Evolutionary conservation across 331 rosid species (phyloP).

Genomic region (Saraca asoca): DNA sequence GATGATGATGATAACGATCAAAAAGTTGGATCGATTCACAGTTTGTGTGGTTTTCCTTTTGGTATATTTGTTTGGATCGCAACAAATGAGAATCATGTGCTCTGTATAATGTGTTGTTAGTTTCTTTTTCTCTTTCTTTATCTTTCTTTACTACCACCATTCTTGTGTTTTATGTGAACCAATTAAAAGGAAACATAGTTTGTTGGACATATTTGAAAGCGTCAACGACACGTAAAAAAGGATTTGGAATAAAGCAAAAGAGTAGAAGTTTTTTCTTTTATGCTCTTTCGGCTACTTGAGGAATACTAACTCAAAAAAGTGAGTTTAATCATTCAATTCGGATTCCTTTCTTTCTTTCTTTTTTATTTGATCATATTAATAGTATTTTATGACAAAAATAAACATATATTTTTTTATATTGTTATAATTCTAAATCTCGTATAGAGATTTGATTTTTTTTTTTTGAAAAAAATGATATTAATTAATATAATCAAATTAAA

Average conservation of each 20-base stretch:
- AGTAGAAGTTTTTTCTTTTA: background rate
- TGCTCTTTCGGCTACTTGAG: background rate
- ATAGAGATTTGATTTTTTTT: too few species aligned
- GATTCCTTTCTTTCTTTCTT: too few species aligned
- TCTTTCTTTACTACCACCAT: background rate
- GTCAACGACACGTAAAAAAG: conserved; percentile 44
- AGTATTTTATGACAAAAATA: too few species aligned
- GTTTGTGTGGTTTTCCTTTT: conserved; percentile 22
- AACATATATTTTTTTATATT: too few species aligned
- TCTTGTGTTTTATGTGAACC: conserved; percentile 9
- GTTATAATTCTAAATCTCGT: too few species aligned
- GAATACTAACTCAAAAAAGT: conserved; percentile 6
- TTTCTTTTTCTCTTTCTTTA: background rate
- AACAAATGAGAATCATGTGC: conserved; percentile 16
- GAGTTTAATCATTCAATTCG: conserved; percentile 3
- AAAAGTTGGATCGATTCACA: conserved; percentile 3
- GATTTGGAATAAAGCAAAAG: conserved; percentile 42
- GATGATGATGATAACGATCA: conserved; percentile 27
- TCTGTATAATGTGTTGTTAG: background rate
- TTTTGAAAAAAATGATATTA: too few species aligned
- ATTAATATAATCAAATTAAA: too few species aligned
- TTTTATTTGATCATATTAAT: too few species aligned
- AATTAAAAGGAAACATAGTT: conserved; percentile 30
- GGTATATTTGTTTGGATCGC: conserved; percentile 21
- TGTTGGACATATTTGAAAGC: conserved; percentile 27